phyloP scores from a whole-genome alignment of 352 stramenopile genomes.

The Phytophthora citrophthora region DNA sequence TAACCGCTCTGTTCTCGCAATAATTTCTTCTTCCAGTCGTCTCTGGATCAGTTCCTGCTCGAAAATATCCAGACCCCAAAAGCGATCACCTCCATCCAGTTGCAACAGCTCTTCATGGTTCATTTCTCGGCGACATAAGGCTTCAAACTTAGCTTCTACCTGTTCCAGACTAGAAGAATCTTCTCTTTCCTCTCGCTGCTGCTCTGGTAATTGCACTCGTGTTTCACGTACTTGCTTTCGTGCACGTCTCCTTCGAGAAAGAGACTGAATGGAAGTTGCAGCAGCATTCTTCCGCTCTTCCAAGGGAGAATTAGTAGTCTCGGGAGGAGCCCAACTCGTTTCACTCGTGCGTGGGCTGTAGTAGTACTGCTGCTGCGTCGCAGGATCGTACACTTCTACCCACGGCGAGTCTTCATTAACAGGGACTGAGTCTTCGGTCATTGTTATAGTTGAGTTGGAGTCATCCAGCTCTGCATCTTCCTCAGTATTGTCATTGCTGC shows the following conservation, averaged over 20 bases:
- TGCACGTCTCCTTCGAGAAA: slow-evolving; percentile 51
- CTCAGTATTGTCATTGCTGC: background rate
- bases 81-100: slow-evolving; percentile 49
- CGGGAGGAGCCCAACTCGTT: slow-evolving; percentile 55
- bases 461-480: background rate
- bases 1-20: slow-evolving; percentile 20
- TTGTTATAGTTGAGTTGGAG: background rate
- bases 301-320: slow-evolving; percentile 36
- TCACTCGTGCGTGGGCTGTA: slow-evolving; percentile 52
- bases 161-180: background rate
- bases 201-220: background rate
- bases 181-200: background rate
- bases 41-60: slow-evolving; percentile 51
- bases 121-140: slow-evolving; percentile 52
- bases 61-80: slow-evolving; percentile 58
- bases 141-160: slow-evolving; percentile 35
- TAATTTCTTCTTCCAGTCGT: slow-evolving; percentile 49
- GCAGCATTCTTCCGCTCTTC: slow-evolving; percentile 56
- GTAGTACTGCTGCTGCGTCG: slow-evolving; percentile 66
- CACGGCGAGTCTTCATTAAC: slow-evolving; percentile 26
- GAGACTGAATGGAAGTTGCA: slow-evolving; percentile 61
- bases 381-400: slow-evolving; percentile 73
- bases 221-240: slow-evolving; percentile 26
- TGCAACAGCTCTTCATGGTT: slow-evolving; percentile 62
- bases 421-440: background rate